Percentiles rank a stretch among this genome's conserved stretches.
These are phyloP conservation scores for Fusarium secorum DNA, from an alignment of 2,329 filamentous ascomycete species.

Conservation along the genomic window DNA sequence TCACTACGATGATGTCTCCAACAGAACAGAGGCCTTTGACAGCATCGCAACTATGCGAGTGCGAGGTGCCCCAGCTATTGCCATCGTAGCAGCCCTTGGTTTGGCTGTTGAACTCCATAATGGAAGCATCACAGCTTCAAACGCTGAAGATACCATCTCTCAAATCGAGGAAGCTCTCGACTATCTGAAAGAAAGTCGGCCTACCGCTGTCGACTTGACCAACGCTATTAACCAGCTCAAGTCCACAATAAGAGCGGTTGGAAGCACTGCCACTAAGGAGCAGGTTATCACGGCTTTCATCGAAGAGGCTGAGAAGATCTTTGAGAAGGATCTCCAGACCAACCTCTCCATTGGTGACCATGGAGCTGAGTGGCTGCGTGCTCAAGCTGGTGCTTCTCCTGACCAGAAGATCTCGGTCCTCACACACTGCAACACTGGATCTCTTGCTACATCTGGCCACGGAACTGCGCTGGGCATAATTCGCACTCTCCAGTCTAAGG, in stretches of 20 bases:
- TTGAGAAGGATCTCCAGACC: constrained; percentile 84
- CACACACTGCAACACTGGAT: constrained; percentile 98
- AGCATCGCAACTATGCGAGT: constrained; percentile 83
- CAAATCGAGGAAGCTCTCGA: constrained; percentile 81
- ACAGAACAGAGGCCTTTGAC: constrained; percentile 78
- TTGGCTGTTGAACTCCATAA: constrained; percentile 83
- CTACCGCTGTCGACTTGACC: constrained; percentile 92
- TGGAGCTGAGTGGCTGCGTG: constrained; percentile 83
- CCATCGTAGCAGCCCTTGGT: constrained; percentile 92
- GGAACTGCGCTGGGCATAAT: constrained; percentile 96
- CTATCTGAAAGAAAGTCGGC: constrained; percentile 87
- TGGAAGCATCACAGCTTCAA: constrained; percentile 54
- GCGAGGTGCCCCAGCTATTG: constrained; percentile 88
- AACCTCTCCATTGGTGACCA: constrained; percentile 85
- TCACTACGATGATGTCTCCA: constrained; percentile 76
- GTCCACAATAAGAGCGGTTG: constrained; percentile 62
- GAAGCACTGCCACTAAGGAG: constrained; percentile 52
- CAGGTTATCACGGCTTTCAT: constrained; percentile 76
- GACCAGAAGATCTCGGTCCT: constrained; percentile 74
- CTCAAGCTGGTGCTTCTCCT: constrained; percentile 60
- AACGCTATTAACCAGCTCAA: constrained; percentile 88
- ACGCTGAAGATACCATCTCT: constrained; percentile 65
- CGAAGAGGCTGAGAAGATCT: constrained; percentile 81
- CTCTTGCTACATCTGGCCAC: constrained; percentile 95
- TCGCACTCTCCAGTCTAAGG: constrained; percentile 74